A percentile compares a stretch with the other conserved stretches of the same genome.
Conservation (phyloP, 2,329 filamentous ascomycete genomes). For the Metarhizium album region DNA sequence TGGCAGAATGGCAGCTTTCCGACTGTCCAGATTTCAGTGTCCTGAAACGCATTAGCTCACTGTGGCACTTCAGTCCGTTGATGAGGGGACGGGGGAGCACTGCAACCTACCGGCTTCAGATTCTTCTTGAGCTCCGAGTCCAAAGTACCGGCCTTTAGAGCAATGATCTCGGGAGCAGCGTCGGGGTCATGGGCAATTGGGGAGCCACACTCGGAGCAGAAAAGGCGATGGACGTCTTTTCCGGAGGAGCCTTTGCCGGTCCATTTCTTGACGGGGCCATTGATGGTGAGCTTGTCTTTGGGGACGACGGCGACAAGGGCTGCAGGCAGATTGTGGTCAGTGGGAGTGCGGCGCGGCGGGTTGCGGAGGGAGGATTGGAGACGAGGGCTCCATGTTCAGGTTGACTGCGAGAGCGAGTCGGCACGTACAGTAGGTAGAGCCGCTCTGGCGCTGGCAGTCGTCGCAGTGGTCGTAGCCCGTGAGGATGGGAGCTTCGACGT, state of each 20-base stretch:
- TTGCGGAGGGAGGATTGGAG: not conserved
- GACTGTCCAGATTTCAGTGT: constrained; percentile 60
- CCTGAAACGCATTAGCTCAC: constrained; percentile 22
- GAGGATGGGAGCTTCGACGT: constrained; percentile 39
- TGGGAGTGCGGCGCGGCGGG: not conserved
- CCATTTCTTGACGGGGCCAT: constrained; percentile 55
- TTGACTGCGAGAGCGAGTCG: not conserved
- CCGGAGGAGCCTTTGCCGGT: constrained; percentile 49
- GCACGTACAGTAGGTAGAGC: constrained; percentile 54
- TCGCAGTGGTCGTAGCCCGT: constrained; percentile 63
- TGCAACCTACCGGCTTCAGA: constrained; percentile 47
- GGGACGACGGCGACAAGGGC: constrained; percentile 55
- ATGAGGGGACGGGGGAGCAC: not conserved
- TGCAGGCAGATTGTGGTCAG: constrained; percentile 23
- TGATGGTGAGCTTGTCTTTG: constrained; percentile 54
- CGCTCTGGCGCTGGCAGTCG: constrained; percentile 60
- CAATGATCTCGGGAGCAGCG: constrained; percentile 58
- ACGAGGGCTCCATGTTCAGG: not conserved
- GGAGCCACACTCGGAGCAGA: constrained; percentile 59
- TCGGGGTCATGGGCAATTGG: constrained; percentile 62
- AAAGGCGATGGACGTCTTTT: constrained; percentile 54
- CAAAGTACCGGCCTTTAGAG: constrained; percentile 56
- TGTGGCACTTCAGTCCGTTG: not conserved
- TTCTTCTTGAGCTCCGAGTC: constrained; percentile 55
- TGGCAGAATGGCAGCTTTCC: constrained; percentile 60